A percentile compares a stretch with the other conserved stretches of the same genome.
phyloP scores from a whole-genome alignment of 495 filamentous ascomycete species.

The Pyrenula massariospora region DNA sequence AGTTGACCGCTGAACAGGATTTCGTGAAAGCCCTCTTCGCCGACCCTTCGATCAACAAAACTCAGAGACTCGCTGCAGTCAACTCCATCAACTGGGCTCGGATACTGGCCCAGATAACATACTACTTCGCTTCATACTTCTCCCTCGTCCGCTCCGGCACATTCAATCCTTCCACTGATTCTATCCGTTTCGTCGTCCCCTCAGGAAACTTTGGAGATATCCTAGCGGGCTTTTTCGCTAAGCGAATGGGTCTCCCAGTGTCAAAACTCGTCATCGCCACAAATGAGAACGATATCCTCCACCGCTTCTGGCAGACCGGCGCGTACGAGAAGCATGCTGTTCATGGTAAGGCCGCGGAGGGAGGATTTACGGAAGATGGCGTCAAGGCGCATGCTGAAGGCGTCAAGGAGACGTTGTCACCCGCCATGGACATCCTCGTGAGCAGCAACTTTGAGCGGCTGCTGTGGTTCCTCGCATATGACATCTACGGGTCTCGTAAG shows the following conservation, averaged over 20 bases:
- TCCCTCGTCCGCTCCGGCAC: constrained; percentile 45
- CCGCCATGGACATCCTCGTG: constrained; percentile 96
- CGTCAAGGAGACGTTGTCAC: constrained; percentile 75
- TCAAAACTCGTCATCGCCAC: constrained; percentile 80
- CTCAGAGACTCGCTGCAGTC: constrained; percentile 68
- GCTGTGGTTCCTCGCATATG: constrained; percentile 64
- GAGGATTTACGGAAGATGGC: constrained; percentile 62
- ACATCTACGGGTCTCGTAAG: background rate
- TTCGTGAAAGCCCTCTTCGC: constrained; percentile 88
- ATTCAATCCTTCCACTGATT: constrained; percentile 37
- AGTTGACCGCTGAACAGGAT: constrained; percentile 37
- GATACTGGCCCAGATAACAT: constrained; percentile 88
- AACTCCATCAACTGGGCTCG: constrained; percentile 88
- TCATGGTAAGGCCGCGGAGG: constrained; percentile 36
- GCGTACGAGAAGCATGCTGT: constrained; percentile 66
- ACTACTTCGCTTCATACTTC: constrained; percentile 90
- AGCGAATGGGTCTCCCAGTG: constrained; percentile 76
- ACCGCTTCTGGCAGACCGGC: constrained; percentile 74
- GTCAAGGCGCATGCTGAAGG: constrained; percentile 55
- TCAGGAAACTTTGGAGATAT: constrained; percentile 97
- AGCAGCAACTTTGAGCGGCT: constrained; percentile 92
- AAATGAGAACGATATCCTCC: constrained; percentile 80
- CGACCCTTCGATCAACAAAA: constrained; percentile 61
- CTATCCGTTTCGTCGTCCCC: constrained; percentile 71
- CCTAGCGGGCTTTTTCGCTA: constrained; percentile 84